Base-by-base conservation (phyloP, 768 basidiomycete genomes). In the Strobilomyces echinocephalus region DNA sequence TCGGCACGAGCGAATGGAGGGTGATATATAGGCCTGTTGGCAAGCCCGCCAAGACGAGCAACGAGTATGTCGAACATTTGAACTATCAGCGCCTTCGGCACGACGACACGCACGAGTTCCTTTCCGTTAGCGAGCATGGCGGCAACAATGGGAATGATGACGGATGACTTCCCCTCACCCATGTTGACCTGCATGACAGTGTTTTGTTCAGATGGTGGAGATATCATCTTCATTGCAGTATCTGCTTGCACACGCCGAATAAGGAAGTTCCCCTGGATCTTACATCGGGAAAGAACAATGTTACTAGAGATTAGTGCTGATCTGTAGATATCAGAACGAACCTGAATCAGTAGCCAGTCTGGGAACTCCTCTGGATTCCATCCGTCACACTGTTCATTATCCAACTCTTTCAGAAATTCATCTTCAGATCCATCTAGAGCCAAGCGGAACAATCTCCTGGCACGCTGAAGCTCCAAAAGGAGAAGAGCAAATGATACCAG, bases 51-150 rank as follows among this genome's bases (percentile, higher is more conserved):
- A 5, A 81, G 57, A 14, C 74, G 69, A 11, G 70, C 61, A 7
- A 67, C 67, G 1, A 81, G 68, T 12, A 76, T 50, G 18, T 74
- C 71, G 55, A 81, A 77, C 76, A 78, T 79, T 52, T 76, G 75
- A 4, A 53, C 62, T 0, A 65, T 60, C 16, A 80, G 62, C 0
- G 76, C 62, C 52, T 77, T 79, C 28, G 79, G 66, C 16, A 77
- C 74, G 3, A 81, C 62, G 24, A 81, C 71, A 28, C 80, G 72
- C 18, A 73, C 73, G 3, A 81, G 68, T 31, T 61, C 69, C 0
- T 67, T 20, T 1, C 74, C 73, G 55, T 80, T 66, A 0, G 79
- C 75, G 11, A 81, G 66, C 5, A 68, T 58, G 1, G 72, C 61
- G 1, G 73, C 50, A 21, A 26, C 39, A 14, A 24, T 24, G 24